A percentile compares a stretch with the other conserved stretches of the same genome.
Evolutionary conservation across 1,284 basidiomycete species (phyloP).

Genomic region (Ceratobasidium sp.): DNA sequence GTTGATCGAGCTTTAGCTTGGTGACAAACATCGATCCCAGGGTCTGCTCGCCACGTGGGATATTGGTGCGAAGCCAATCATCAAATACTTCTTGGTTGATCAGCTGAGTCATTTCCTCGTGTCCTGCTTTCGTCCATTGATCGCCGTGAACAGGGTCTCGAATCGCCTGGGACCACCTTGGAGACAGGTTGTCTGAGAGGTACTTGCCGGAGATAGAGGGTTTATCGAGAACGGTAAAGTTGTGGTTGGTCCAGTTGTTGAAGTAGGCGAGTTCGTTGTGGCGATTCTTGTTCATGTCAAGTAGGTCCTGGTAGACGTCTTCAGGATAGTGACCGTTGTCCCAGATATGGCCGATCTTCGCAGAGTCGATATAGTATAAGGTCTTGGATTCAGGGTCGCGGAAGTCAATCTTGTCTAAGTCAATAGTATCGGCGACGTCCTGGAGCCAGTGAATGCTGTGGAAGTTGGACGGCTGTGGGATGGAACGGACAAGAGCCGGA

Average conservation of each 20-base stretch:
- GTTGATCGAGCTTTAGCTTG: neutral
- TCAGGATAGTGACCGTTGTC: neutral
- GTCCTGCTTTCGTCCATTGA: neutral
- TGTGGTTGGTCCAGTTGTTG: neutral
- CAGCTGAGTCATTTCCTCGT: neutral
- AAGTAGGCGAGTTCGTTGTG: neutral
- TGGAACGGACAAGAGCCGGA: no score
- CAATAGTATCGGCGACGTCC: neutral
- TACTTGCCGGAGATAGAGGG: neutral
- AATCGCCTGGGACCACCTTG: neutral
- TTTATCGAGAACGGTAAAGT: neutral
- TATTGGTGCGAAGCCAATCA: neutral
- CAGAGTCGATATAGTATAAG: neutral
- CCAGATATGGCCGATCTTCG: neutral
- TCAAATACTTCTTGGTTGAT: neutral
- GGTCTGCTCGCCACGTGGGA: neutral
- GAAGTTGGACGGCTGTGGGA: no score
- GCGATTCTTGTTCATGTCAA: no score
- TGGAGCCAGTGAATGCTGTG: neutral
- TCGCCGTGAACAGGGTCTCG: neutral
- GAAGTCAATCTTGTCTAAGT: neutral
- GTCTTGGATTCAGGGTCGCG: conserved; percentile 7
- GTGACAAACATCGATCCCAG: conserved; percentile 8
- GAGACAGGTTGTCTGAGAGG: neutral
- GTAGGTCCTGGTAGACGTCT: neutral